Conservation (phyloP, 2,329 filamentous ascomycete genomes). For the Aspergillus sp. region DNA sequence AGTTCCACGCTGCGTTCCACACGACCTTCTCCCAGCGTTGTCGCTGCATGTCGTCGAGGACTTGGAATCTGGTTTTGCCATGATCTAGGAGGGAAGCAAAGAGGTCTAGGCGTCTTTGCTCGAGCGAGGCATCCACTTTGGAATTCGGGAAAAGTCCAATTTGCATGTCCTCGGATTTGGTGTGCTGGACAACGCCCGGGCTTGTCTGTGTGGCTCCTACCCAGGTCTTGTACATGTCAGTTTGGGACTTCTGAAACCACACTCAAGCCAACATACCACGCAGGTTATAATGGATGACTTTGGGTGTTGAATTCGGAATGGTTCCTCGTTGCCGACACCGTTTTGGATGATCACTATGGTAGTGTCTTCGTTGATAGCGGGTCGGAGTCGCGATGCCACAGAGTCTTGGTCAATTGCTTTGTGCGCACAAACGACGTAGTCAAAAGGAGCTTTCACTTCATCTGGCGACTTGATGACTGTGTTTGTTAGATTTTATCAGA, state of each 20-base stretch:
- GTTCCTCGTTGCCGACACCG: conserved; percentile 43
- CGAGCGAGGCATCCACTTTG: conserved; percentile 22
- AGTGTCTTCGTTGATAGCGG: conserved; percentile 36
- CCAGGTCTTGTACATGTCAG: conserved; percentile 30
- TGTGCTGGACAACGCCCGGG: conserved; percentile 53
- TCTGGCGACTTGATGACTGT: conserved; percentile 40
- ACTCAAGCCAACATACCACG: conserved; percentile 32
- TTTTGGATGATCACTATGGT: conserved; percentile 43
- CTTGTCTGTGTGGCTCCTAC: conserved; percentile 52
- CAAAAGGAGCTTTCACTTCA: conserved; percentile 29
- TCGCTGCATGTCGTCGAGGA: conserved; percentile 36
- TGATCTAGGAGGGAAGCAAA: conserved; percentile 43
- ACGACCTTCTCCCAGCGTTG: conserved; percentile 43
- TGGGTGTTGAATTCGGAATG: conserved; percentile 34
- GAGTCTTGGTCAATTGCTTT: conserved; percentile 43
- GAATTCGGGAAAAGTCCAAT: conserved; percentile 53
- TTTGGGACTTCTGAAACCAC: too few relatives aligned
- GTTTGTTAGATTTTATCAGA: not conserved
- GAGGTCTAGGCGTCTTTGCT: conserved; percentile 39
- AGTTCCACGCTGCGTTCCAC: conserved; percentile 45
- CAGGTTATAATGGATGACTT: conserved; percentile 35
- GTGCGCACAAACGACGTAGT: conserved; percentile 41
- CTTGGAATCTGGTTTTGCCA: conserved; percentile 41
- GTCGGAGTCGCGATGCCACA: conserved; percentile 34
- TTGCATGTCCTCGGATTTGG: conserved; percentile 54